Percentiles rank a stretch among this genome's conserved stretches.
Evolutionary conservation across 1,284 basidiomycete genomes (phyloP).

Genomic region (Tylopilus sp.): DNA sequence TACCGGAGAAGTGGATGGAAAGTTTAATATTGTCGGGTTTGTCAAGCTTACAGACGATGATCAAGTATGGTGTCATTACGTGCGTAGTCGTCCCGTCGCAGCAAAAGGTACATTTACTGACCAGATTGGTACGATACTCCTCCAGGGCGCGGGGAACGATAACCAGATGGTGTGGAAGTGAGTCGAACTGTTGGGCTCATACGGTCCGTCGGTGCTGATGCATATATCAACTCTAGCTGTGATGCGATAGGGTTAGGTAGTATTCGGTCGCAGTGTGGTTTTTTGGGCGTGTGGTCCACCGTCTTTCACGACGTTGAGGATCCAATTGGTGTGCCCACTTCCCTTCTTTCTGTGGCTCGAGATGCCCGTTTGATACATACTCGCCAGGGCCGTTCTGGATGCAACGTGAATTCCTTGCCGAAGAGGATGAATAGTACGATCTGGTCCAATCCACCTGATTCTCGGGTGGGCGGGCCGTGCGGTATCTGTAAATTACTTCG

Average conservation of each 20-base stretch:
- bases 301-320: slow-evolving; percentile 57
- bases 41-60: slow-evolving; percentile 56
- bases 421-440: slow-evolving; percentile 22
- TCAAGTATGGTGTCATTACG: slow-evolving; percentile 61
- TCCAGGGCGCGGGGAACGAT: slow-evolving; percentile 54
- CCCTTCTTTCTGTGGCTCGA: background rate
- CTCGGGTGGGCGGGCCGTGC: background rate
- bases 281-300: slow-evolving; percentile 67
- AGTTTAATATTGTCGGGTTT: slow-evolving; percentile 47
- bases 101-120: background rate
- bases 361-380: background rate
- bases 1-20: slow-evolving; percentile 45
- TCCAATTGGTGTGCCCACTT: slow-evolving; percentile 45
- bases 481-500: background rate
- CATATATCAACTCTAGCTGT: slow-evolving; percentile 38
- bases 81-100: slow-evolving; percentile 34
- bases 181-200: slow-evolving; percentile 5
- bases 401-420: slow-evolving; percentile 23
- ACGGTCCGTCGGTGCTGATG: background rate
- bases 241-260: slow-evolving; percentile 63
- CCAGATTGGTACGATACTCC: background rate
- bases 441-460: background rate
- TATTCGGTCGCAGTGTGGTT: slow-evolving; percentile 54
- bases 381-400: slow-evolving; percentile 31
- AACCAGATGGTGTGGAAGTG: slow-evolving; percentile 62